Conservation (phyloP, 805 yeast species). For the Metschnikowia kofuensis region DNA sequence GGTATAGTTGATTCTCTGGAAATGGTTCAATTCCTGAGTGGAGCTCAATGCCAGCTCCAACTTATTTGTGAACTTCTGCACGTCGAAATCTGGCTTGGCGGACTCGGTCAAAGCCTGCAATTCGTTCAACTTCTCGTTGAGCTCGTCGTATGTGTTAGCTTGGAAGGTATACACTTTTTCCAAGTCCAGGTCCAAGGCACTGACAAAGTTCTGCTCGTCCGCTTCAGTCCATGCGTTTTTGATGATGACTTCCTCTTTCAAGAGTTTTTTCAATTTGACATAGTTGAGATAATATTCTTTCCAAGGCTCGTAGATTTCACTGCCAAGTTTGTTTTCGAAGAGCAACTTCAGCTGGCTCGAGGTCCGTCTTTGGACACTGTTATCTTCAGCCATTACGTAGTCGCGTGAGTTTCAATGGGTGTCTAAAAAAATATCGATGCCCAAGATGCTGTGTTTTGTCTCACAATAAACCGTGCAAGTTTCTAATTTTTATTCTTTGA, state of each 20-base stretch:
- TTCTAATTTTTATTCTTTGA: too few relatives aligned
- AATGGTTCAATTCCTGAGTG: slow-evolving; percentile 85
- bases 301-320: slow-evolving; percentile 89
- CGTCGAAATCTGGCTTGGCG: slow-evolving; percentile 45
- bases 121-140: slow-evolving; percentile 60
- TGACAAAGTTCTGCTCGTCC: slow-evolving; percentile 69
- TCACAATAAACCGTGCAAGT: too few relatives aligned
- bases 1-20: slow-evolving; percentile 88
- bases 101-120: slow-evolving; percentile 58
- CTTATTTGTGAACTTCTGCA: slow-evolving; percentile 57
- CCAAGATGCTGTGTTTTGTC: too few relatives aligned
- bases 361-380: neutral
- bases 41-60: slow-evolving; percentile 71
- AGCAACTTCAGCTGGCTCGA: slow-evolving; percentile 51
- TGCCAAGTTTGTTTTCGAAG: slow-evolving; percentile 78
- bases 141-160: slow-evolving; percentile 59
- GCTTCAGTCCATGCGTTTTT: slow-evolving; percentile 59
- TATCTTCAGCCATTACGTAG: neutral
- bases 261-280: slow-evolving; percentile 58
- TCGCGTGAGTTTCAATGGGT: neutral
- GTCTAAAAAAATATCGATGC: neutral
- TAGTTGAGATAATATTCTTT: slow-evolving; percentile 67
- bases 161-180: slow-evolving; percentile 79
- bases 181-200: slow-evolving; percentile 62
- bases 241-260: slow-evolving; percentile 62